Evolutionary conservation across 2,329 filamentous ascomycete genomes (phyloP), one percentile per base, ranked within the genome.

Genomic region (Lasiodiplodia sp.): DNA sequence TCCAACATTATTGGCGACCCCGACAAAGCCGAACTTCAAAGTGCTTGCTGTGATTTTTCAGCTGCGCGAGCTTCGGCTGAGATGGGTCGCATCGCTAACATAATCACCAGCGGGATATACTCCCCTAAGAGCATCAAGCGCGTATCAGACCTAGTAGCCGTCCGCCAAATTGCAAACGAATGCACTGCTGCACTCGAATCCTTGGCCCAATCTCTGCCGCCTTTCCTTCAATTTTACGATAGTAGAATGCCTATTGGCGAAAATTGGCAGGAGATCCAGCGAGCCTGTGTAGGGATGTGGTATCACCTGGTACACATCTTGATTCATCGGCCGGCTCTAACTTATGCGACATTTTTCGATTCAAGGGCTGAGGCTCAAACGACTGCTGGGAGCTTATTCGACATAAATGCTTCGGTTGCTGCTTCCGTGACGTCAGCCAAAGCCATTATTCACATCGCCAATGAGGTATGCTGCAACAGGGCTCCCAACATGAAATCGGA

Each of bases 251-350:
- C 60, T 3, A 3, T 52, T 7, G 60, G 60, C 7, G 60, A 51
- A 4, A 16, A 6, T 1, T 64, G 60, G 60, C 40, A 64, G 12
- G 60, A 64, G 60, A 52, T 64, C 3, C 60, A 64, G 44, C 25
- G 60, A 1, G 16, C 31, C 1, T 40, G 10, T 7, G 0, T 64
- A 3, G 60, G 60, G 2, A 64, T 64, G 44, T 21, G 34, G 28
- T 64, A 34, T 18, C 31, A 64, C 16, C 25, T 64, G 7, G 23
- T 38, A 18, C 60, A 40, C 25, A 38, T 64, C n/a, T 25, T 64
- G 25, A 37, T 64, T 10, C 60, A 64, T 11, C 60, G 60, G 4
- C 60, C 60, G 3, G 60, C 60, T 11, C 25, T 64, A 4, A 64
- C 47, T 2, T 64, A 51, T 11, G 44, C 60, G 1, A 52, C 44